Evolutionary conservation across 371 early-diverging fungal species (phyloP).

Genomic region (Umbelopsis sp.): DNA sequence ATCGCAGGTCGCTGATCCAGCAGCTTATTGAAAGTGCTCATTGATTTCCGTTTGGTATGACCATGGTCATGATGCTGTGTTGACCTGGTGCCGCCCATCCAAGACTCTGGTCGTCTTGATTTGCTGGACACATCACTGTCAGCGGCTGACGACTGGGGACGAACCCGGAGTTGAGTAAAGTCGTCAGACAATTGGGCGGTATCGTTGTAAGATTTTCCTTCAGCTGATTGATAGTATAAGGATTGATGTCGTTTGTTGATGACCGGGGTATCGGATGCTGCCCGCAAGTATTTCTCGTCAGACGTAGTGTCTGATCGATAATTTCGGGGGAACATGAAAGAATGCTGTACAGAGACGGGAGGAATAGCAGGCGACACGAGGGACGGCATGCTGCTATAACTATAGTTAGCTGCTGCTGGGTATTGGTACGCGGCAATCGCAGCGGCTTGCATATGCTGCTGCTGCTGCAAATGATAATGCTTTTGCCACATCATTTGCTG

Average conservation of each 20-base stretch:
- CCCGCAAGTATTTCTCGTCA: not conserved
- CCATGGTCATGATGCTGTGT: not conserved
- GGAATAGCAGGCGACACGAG: slow-evolving; percentile 39
- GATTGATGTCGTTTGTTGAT: not conserved
- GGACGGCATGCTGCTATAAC: slow-evolving; percentile 14
- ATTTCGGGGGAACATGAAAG: slow-evolving; percentile 3
- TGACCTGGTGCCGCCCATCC: not conserved
- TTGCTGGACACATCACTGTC: slow-evolving; percentile 1
- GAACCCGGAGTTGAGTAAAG: not conserved
- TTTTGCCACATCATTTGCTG: slow-evolving; percentile 23
- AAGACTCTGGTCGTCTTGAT: slow-evolving; percentile 1
- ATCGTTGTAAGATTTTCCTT: not conserved
- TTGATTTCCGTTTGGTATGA: not conserved
- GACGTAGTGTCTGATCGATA: not conserved
- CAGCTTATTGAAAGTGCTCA: slow-evolving; percentile 9
- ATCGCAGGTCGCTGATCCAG: slow-evolving; percentile 9
- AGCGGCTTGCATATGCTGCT: slow-evolving; percentile 17
- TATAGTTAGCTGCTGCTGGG: slow-evolving; percentile 12
- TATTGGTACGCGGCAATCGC: not conserved
- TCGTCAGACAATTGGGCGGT: not conserved
- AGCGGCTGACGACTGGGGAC: not conserved
- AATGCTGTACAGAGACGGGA: slow-evolving; percentile 17
- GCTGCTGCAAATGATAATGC: slow-evolving; percentile 30
- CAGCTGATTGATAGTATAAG: not conserved
- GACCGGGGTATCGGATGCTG: not conserved